Evolutionary conservation across 768 basidiomycete genomes (phyloP).

Genomic region (Collybiopsis luxurians): DNA sequence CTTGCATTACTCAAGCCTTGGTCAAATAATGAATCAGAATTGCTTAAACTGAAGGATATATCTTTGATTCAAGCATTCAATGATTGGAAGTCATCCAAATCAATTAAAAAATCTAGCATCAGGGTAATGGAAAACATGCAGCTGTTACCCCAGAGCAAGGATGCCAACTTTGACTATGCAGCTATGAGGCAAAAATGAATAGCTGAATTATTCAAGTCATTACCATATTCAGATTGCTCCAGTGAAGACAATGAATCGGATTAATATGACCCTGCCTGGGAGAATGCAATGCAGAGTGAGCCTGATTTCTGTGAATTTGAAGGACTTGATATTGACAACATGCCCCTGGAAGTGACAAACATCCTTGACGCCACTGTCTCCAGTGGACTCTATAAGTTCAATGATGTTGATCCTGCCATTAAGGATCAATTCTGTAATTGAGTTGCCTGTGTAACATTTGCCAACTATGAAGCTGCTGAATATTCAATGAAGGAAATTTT

Average conservation of each 20-base stretch:
- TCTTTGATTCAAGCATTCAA: too few species aligned
- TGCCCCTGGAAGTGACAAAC: too few species aligned
- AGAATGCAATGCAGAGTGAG: neutral
- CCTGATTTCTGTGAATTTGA: neutral
- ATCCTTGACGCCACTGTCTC: too few species aligned
- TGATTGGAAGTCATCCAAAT: too few species aligned
- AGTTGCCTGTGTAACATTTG: neutral
- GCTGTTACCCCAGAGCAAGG: neutral
- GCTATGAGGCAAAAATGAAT: neutral
- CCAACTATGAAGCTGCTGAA: neutral
- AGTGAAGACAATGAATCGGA: neutral
- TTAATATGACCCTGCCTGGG: conserved; percentile 4
- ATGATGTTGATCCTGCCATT: too few species aligned
- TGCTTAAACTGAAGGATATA: neutral
- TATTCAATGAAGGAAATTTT: neutral
- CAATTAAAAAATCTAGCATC: too few species aligned
- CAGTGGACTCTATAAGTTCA: too few species aligned
- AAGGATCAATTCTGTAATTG: neutral
- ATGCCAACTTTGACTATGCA: conserved; percentile 1
- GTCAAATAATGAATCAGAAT: neutral
- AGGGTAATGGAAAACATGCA: neutral
- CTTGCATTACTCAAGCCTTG: neutral
- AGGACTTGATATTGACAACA: neutral
- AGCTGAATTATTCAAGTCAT: neutral
- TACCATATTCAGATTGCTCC: too few species aligned